A percentile compares a stretch with the other conserved stretches of the same genome.
phyloP scores from a whole-genome alignment of 352 stramenopile genomes.

The Pythium scleroteichum region DNA sequence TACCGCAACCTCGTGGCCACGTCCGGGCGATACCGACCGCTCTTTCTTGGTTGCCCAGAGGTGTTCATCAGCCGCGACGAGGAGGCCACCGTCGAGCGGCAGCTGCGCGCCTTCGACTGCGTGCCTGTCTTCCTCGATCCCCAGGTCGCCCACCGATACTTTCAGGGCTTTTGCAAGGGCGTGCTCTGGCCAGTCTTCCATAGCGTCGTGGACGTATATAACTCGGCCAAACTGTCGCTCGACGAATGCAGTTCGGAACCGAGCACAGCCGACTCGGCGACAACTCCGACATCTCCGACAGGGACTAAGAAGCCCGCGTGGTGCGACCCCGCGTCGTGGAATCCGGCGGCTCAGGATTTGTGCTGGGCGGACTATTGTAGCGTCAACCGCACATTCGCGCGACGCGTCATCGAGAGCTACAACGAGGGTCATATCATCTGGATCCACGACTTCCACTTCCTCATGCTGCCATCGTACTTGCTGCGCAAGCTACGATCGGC shows the following conservation, averaged over 20 bases:
- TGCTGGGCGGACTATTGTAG: constrained; percentile 82
- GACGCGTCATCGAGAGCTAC: constrained; percentile 66
- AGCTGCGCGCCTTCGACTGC: constrained; percentile 90
- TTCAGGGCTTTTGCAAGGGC: constrained; percentile 96
- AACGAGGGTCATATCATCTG: constrained; percentile 91
- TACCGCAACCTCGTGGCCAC: constrained; percentile 70
- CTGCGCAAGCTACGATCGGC: constrained; percentile 89
- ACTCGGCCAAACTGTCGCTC: constrained; percentile 65
- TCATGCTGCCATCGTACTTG: constrained; percentile 97
- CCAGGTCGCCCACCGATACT: constrained; percentile 79
- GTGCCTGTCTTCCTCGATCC: constrained; percentile 95
- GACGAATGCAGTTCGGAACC: constrained; percentile 34
- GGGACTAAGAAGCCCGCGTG: constrained; percentile 30
- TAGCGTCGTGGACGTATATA: constrained; percentile 97
- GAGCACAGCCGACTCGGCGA: neutral
- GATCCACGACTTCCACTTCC: constrained; percentile 98
- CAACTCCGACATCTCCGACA: neutral
- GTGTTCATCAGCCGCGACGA: constrained; percentile 66
- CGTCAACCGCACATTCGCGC: constrained; percentile 55
- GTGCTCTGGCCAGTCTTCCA: constrained; percentile 98
- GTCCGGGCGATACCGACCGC: constrained; percentile 48
- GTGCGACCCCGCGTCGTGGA: constrained; percentile 74
- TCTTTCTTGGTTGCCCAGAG: constrained; percentile 77
- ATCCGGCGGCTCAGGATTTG: constrained; percentile 70
- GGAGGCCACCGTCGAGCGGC: constrained; percentile 67